A percentile compares a stretch with the other conserved stretches of the same genome.
These are phyloP conservation scores for Magnusiomyces ingens DNA, from an alignment of 1,139 yeast genomes.

Conservation along the genomic window DNA sequence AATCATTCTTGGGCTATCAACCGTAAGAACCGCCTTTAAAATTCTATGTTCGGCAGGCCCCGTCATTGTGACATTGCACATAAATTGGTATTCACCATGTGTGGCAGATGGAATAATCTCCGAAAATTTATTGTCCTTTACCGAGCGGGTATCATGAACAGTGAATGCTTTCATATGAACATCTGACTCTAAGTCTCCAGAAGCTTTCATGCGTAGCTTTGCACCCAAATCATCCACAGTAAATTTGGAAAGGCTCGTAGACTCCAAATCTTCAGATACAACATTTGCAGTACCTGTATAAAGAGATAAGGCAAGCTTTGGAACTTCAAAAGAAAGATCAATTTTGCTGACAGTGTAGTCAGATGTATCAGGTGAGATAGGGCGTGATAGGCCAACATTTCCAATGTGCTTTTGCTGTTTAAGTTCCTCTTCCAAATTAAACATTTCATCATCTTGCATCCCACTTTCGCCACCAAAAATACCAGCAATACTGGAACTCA, in stretches of 20 bases:
- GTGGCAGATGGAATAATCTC: constrained; percentile 70
- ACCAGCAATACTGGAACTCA: constrained; percentile 51
- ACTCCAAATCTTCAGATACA: constrained; percentile 28
- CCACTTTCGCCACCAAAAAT: constrained; percentile 45
- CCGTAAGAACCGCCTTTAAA: constrained; percentile 50
- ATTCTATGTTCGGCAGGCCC: constrained; percentile 7
- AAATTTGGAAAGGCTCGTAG: constrained; percentile 52
- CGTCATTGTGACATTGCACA: constrained; percentile 40
- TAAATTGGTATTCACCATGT: constrained; percentile 64
- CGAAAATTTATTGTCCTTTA: constrained; percentile 60
- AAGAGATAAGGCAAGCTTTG: constrained; percentile 57
- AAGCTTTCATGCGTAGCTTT: constrained; percentile 45
- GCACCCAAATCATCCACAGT: constrained; percentile 55
- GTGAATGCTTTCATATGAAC: constrained; percentile 66
- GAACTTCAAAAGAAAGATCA: constrained; percentile 43
- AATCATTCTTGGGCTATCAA: constrained; percentile 76
- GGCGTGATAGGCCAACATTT: constrained; percentile 5
- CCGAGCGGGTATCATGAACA: constrained; percentile 63
- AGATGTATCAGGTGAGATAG: neutral
- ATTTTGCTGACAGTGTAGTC: constrained; percentile 12
- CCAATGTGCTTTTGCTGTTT: constrained; percentile 24
- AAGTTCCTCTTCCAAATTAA: constrained; percentile 35
- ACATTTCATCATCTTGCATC: constrained; percentile 57
- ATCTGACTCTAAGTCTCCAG: constrained; percentile 53
- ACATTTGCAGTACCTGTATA: constrained; percentile 50